Percentiles rank a stretch among this genome's conserved stretches.
Conservation (phyloP, 2,329 filamentous ascomycete genomes). For the Rutstroemia sp. region DNA sequence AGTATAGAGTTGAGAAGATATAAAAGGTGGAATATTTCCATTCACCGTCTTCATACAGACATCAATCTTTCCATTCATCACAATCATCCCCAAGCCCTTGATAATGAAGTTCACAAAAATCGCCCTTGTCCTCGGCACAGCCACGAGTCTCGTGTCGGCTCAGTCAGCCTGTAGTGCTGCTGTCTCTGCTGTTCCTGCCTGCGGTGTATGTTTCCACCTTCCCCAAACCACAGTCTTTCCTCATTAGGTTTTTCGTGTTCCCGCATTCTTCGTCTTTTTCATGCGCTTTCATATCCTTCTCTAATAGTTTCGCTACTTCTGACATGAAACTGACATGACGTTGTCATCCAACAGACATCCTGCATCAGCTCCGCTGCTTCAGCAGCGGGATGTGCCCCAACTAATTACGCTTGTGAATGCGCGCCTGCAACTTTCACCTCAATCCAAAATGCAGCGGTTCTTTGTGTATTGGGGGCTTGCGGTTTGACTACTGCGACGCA, state of each 20-base stretch:
- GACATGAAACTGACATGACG: background rate
- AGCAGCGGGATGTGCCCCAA: background rate
- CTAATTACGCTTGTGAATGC: conserved; percentile 6
- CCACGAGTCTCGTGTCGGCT: background rate
- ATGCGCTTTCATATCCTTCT: background rate
- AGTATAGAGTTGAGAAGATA: no score
- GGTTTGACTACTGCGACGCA: background rate
- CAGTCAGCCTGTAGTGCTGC: conserved; percentile 2
- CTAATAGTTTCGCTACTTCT: background rate
- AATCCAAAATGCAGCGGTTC: background rate
- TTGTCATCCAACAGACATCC: background rate
- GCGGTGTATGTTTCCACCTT: conserved; percentile 2
- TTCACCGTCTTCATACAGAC: no score
- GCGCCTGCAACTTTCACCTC: background rate
- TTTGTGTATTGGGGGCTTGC: background rate
- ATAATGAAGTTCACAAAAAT: conserved; percentile 1
- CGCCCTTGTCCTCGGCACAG: background rate
- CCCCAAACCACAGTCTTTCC: background rate
- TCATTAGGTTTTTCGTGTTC: background rate
- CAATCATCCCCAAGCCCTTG: background rate
- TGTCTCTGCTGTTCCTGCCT: background rate
- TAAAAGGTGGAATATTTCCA: no score
- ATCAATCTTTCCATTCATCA: background rate
- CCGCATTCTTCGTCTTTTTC: no score
- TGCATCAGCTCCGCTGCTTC: background rate